Base-by-base conservation (phyloP, 108 stramenopile genomes). In the Pseudonitzschia delicatissima region DNA sequence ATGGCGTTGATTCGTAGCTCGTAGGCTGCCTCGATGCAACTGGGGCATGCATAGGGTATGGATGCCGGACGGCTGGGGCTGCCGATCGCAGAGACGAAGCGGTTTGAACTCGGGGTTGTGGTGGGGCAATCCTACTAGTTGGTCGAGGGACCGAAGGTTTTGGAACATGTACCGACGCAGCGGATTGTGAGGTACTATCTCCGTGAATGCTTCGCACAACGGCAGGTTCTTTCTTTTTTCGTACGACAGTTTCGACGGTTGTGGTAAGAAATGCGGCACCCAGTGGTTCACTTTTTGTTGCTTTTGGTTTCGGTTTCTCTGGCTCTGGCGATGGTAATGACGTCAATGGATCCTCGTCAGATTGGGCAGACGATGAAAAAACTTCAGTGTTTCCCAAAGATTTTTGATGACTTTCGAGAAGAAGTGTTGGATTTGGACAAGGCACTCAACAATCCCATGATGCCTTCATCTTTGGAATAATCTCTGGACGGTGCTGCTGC, bases 231-330 rank as follows among this genome's bases (percentile, higher is more conserved):
- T 4, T 29, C 23, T 39, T 5, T 31, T 73, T 73, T 2, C 32
- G 53, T 33, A 4, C 21, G 29, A 28, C 57, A 37, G 63, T 53
- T 23, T 64, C 40, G 17, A 64, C 55, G 9, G 72, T 73, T 21
- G 58, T 59, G 5, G 71, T 23, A 27, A 73, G 31, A 66, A 73
- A 73, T 17, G 72, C 72, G 37, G 45, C 57, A 45, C 72, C 72
- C 32, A 73, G 20, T 11, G 71, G 42, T 40, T 26, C 32, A 20
- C 21, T 32, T 29, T 29, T 53, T 36, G 48, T 59, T 32, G 57
- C 2, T 29, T 2, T 33, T 40, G 66, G 33, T 27, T 45, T 32
- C 4, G 32, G 29, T 31, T 20, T 8, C 31, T 31, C 15, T 57
- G 49, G 15, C 31, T 67, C 28, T 1, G 66, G 8, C 53, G 53